Conservation (phyloP, 441 rosid genomes). For the Rhodomyrtus psidioides region DNA sequence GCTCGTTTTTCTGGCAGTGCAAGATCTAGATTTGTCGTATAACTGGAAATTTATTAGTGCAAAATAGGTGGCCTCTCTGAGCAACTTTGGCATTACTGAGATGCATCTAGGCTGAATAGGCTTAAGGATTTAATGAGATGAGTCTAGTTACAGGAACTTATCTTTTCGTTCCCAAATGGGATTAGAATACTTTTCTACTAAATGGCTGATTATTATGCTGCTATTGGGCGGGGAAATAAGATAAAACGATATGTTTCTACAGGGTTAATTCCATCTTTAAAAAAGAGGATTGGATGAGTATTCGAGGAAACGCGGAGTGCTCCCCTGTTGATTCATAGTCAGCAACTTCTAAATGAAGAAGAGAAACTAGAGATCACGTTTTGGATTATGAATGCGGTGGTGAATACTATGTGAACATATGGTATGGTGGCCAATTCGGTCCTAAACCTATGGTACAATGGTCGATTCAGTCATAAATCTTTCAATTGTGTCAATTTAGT, state of each 20-base stretch:
- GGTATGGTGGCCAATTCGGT: too few relatives aligned
- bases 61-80: background rate
- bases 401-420: background rate
- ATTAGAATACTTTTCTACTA: background rate
- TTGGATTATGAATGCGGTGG: background rate
- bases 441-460: too few relatives aligned
- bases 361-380: background rate
- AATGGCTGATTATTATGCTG: background rate
- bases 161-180: background rate
- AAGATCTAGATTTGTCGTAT: background rate
- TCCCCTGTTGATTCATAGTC: background rate
- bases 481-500: too few relatives aligned
- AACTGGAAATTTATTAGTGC: background rate
- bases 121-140: background rate
- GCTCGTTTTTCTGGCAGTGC: background rate
- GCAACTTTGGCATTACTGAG: background rate
- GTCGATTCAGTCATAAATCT: fast-evolving
- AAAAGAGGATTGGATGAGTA: background rate
- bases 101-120: background rate
- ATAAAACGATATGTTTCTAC: background rate
- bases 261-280: background rate
- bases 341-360: background rate
- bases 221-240: background rate
- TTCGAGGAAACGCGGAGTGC: background rate
- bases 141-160: background rate